Base-by-base conservation (phyloP, 2,329 filamentous ascomycete species). In the Arthrinium phaeospermum region DNA sequence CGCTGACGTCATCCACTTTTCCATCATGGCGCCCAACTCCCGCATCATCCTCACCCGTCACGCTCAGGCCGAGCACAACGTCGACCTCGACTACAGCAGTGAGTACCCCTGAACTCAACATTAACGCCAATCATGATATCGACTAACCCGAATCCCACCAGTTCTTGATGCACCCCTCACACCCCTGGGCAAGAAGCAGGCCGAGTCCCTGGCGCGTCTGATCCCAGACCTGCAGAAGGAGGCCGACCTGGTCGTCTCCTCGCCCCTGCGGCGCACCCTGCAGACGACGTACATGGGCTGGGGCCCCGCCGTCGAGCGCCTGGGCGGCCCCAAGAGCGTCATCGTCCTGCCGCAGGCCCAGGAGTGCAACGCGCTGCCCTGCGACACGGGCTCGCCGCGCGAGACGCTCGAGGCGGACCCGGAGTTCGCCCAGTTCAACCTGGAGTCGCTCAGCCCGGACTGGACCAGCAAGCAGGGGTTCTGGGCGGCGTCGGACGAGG, bases 211-310 rank as follows among this genome's bases (percentile, higher is more conserved):
- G 30, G 34, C 76, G 13, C 73, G 70, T 19, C 71, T 72, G 27
- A 71, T 78, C 37, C 72, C 75, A 1, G 69, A 71, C 6, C 70
- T 78, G 24, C 75, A 79, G 64, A 19, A 70, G 14, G 72, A 75
- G 22, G 76, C 77, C 53, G 77, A 78, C 13, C 71, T 81, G 0
- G 69, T 82, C 47, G 71, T 79, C 49, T 78, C 78, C 8, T 82
- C 80, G 19, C 80, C 80, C 3, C 73, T 81, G 5, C 75, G 75
- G 41, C 79, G 80, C 61, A 81, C 79, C 4, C 75, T 82, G 64
- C 79, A 82, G 72, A 82, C 79, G 13, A 80, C 80, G 5, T 73
- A 75, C 8, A 72, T 81, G 22, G 79, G 77, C 0, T 80, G 57
- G 71, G 76, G 46, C 47, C 78, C 75, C 2, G 76, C 77, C 4